Base-by-base conservation (phyloP, 768 basidiomycete species). In the Pulveroboletus sp. region DNA sequence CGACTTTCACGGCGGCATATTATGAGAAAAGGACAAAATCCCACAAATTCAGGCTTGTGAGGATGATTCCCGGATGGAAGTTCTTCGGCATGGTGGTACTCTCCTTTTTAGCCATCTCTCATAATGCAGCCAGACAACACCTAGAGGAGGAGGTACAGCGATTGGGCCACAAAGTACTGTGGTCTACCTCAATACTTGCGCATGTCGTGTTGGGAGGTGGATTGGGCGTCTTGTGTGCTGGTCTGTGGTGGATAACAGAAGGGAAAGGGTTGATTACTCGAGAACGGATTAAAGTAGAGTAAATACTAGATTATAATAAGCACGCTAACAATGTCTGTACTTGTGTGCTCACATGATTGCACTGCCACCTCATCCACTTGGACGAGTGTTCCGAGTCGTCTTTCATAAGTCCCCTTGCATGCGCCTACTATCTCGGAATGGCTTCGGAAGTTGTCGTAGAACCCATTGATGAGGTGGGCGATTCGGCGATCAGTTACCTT, bases 1-100 rank as follows among this genome's bases (percentile, higher is more conserved):
- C 75, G 50, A 56, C 57, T 31, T 90, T 85, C 61, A 67, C 71
- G 13, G 60, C 61, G 5, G 50, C 50, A 2, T 90, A 75, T 63
- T 87, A 82, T 67, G 51, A 45, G 19, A 52, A 55, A 40, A 49
- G 55, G 42, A 36, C 25, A 39, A 47, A 48, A 24, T 49, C 42
- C 20, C 45, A 59, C 42, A 51, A 33, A 25, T 42, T 67, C 40
- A 39, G 9, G 20, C 32, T 58, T 38, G 24, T 42, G 14, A 50
- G 47, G 40, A 31, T 58, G 13, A 25, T 59, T 27, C 69, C 69
- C 1, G 48, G 55, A 3, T 63, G 67, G 67, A 60, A 49, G 34
- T 68, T 70, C 25, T 43, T 50, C 29, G 41, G 47, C 35, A 51
- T 53, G 43, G 58, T 61, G 16, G 34, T 34, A 20, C 27, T 69